Evolutionary conservation across 2,329 filamentous ascomycete genomes (phyloP).

Genomic region (Aphanocladium album): DNA sequence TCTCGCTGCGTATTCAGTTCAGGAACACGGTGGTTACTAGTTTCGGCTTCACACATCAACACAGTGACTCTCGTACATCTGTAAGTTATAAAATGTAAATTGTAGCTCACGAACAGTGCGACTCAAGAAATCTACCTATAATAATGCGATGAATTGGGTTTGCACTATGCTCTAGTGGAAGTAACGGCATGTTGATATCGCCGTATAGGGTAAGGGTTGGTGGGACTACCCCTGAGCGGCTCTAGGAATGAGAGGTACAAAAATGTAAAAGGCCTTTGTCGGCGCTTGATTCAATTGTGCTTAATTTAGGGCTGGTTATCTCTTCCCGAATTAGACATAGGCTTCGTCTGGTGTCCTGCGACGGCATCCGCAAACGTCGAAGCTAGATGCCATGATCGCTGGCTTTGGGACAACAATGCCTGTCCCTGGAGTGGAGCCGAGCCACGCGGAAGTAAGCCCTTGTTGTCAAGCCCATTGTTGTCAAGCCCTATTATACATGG

Average conservation of each 20-base stretch:
- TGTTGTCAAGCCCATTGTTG: too few species aligned
- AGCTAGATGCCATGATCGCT: too few species aligned
- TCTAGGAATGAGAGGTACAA: neutral
- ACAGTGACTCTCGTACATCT: too few species aligned
- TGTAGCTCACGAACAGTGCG: too few species aligned
- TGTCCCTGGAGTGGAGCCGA: neutral
- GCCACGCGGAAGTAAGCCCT: too few species aligned
- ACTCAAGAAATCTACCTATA: neutral
- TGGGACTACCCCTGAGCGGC: neutral
- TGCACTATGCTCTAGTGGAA: neutral
- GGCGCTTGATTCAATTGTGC: neutral
- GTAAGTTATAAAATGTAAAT: too few species aligned
- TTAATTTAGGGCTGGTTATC: neutral
- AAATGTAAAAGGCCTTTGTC: neutral
- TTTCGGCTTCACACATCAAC: too few species aligned
- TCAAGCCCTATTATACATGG: neutral
- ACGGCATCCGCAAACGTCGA: neutral
- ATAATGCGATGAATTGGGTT: neutral
- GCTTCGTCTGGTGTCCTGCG: neutral
- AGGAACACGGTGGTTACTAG: too few species aligned
- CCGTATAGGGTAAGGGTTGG: neutral
- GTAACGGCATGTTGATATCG: neutral
- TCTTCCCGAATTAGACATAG: neutral
- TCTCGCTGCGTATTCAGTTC: too few species aligned
- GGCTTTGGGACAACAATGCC: too few species aligned